These are phyloP conservation scores for Macrocybe sp. DNA, from an alignment of 1,284 basidiomycete species.

Conservation along the genomic window DNA sequence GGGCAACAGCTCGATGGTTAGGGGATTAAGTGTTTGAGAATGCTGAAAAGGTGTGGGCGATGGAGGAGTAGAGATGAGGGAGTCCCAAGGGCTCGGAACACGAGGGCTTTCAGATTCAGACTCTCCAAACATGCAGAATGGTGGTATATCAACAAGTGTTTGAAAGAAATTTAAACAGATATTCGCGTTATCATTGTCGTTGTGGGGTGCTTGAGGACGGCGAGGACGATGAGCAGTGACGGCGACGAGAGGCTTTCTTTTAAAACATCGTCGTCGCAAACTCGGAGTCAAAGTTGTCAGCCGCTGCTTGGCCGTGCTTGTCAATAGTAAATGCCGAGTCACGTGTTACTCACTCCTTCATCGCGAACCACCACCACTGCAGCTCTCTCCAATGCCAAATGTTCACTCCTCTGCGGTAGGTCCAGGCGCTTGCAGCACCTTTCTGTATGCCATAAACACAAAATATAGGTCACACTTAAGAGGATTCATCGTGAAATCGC, in stretches of 20 bases:
- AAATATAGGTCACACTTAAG: constrained; percentile 71
- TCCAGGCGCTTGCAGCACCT: background rate
- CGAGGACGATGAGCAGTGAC: background rate
- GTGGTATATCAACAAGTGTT: constrained; percentile 10
- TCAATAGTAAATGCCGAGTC: background rate
- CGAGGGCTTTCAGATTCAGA: constrained; percentile 71
- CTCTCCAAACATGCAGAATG: constrained; percentile 68
- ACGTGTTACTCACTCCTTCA: background rate
- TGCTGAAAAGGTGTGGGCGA: constrained; percentile 25
- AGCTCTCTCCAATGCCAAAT: too few species aligned
- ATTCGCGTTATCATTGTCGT: constrained; percentile 62
- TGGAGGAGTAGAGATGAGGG: constrained; percentile 52
- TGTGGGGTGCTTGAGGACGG: too few species aligned
- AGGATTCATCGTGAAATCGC: constrained; percentile 86
- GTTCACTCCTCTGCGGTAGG: background rate
- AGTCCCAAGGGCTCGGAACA: constrained; percentile 77
- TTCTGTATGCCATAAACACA: too few species aligned
- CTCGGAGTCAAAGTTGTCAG: too few species aligned
- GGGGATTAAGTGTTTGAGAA: constrained; percentile 10
- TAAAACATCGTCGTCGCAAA: background rate
- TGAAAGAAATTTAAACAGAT: constrained; percentile 23
- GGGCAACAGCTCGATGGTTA: constrained; percentile 36
- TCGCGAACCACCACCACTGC: too few species aligned
- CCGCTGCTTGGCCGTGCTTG: too few species aligned
- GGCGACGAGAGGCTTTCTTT: background rate